A percentile compares a stretch with the other conserved stretches of the same genome.
phyloP scores from a whole-genome alignment of 768 basidiomycete species.

The Russula abietina region DNA sequence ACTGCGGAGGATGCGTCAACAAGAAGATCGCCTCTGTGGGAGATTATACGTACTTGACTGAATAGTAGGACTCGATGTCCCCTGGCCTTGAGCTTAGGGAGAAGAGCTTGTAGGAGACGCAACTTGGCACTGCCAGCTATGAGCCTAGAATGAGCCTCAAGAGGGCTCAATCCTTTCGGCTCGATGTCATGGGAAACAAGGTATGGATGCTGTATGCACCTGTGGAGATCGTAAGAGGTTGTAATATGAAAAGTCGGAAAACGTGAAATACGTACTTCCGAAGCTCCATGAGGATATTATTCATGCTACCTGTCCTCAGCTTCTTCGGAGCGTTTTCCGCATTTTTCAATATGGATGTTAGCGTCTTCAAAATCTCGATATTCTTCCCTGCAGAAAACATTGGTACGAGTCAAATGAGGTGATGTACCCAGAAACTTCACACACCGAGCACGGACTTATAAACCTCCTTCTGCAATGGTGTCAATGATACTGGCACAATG shows the following conservation, averaged over 20 bases:
- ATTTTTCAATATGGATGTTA: conserved; percentile 41
- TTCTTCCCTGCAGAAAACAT: conserved; percentile 52
- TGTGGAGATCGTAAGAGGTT: conserved; percentile 29
- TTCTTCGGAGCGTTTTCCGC: conserved; percentile 29
- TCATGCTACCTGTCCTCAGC: conserved; percentile 51
- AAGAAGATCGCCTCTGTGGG: background rate
- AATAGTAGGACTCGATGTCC: conserved; percentile 89
- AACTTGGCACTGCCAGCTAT: conserved; percentile 85
- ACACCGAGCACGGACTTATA: conserved; percentile 80
- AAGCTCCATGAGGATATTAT: conserved; percentile 83
- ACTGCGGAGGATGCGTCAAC: conserved; percentile 41
- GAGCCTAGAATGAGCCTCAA: conserved; percentile 70
- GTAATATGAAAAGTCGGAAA: background rate
- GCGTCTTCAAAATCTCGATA: conserved; percentile 53
- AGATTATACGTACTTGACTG: conserved; percentile 60
- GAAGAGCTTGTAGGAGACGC: conserved; percentile 62
- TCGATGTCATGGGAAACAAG: conserved; percentile 77
- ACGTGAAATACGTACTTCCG: conserved; percentile 58
- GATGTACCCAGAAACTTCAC: conserved; percentile 18
- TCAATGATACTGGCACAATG: conserved; percentile 86
- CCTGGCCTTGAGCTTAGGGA: conserved; percentile 77
- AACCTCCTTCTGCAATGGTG: conserved; percentile 78
- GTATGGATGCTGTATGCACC: conserved; percentile 90
- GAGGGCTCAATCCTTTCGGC: conserved; percentile 48
- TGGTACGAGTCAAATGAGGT: conserved; percentile 21